These are phyloP conservation scores for Neostapfia colusana DNA, from an alignment of 176 grass and related monocot genomes.

Conservation along the genomic window DNA sequence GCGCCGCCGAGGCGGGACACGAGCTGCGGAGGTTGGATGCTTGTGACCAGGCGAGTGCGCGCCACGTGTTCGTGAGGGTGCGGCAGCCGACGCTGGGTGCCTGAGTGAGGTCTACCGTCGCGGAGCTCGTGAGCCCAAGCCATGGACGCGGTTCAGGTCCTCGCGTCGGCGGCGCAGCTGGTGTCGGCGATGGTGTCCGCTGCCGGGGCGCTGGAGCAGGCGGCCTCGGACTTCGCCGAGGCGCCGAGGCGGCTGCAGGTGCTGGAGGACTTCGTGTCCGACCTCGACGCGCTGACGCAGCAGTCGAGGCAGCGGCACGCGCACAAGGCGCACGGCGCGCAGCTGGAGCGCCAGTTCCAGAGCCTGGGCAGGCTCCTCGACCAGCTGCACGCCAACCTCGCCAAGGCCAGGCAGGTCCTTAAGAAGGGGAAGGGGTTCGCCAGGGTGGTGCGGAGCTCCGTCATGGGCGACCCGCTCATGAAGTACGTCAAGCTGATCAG, in stretches of 20 bases:
- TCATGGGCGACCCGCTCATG: conserved; percentile 57
- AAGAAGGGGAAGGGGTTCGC: conserved; percentile 41
- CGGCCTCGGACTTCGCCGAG: conserved; percentile 46
- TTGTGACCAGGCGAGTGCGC: background rate
- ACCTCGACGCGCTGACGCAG: conserved; percentile 52
- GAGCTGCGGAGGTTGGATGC: background rate
- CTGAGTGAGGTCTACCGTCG: background rate
- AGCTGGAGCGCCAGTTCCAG: conserved; percentile 59
- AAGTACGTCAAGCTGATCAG: conserved; percentile 55
- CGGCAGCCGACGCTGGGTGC: background rate
- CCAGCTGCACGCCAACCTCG: conserved; percentile 46
- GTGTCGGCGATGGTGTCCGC: conserved; percentile 64
- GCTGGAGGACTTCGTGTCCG: conserved; percentile 59
- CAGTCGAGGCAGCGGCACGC: conserved; percentile 52
- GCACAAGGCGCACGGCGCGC: conserved; percentile 49
- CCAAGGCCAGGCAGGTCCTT: conserved; percentile 51
- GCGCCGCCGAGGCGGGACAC: background rate
- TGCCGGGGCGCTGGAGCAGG: conserved; percentile 57
- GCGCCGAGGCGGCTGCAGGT: conserved; percentile 57
- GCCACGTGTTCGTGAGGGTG: conserved; percentile 30
- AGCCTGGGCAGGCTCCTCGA: conserved; percentile 54
- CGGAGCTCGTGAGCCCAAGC: background rate
- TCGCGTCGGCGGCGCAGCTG: conserved; percentile 62
- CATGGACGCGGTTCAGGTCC: conserved; percentile 51
- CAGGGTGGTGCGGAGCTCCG: conserved; percentile 63